phyloP scores from a whole-genome alignment of 371 early-diverging fungal species.

The Funneliformis caledonium region DNA sequence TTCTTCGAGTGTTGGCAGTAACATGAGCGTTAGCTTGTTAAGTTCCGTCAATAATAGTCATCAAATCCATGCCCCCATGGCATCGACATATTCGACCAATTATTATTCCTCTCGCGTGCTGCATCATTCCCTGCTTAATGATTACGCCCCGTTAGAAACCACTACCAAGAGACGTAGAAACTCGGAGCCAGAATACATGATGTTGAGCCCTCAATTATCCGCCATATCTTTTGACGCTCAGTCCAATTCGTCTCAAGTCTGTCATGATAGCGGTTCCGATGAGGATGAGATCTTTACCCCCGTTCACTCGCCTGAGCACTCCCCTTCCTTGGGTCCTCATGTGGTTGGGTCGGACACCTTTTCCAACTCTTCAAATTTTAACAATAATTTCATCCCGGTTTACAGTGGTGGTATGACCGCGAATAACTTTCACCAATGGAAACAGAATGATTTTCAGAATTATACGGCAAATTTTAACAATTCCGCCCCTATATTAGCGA shows the following conservation, averaged over 20 bases:
- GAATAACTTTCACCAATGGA: not conserved
- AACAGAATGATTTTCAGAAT: not conserved
- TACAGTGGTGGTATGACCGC: not conserved
- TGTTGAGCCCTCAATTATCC: conserved; percentile 25
- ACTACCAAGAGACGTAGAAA: not conserved
- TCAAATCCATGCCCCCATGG: not conserved
- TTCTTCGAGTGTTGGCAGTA: not conserved
- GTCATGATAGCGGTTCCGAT: conserved; percentile 28
- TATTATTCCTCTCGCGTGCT: no score
- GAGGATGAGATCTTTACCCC: conserved; percentile 10
- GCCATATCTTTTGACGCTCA: conserved; percentile 8
- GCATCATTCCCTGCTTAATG: not conserved
- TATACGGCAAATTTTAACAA: not conserved
- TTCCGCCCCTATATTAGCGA: not conserved
- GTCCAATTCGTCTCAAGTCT: not conserved
- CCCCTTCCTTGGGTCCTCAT: conserved; percentile 2
- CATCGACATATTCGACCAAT: no score
- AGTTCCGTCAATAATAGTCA: not conserved
- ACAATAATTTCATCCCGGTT: not conserved
- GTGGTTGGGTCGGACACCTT: not conserved
- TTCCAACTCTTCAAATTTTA: not conserved
- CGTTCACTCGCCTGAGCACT: not conserved
- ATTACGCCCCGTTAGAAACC: not conserved
- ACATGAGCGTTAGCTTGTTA: not conserved
- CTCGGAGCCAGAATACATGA: not conserved